These are phyloP conservation scores for Candolleomyces efflorescens DNA, from an alignment of 768 basidiomycete genomes.

Conservation along the genomic window DNA sequence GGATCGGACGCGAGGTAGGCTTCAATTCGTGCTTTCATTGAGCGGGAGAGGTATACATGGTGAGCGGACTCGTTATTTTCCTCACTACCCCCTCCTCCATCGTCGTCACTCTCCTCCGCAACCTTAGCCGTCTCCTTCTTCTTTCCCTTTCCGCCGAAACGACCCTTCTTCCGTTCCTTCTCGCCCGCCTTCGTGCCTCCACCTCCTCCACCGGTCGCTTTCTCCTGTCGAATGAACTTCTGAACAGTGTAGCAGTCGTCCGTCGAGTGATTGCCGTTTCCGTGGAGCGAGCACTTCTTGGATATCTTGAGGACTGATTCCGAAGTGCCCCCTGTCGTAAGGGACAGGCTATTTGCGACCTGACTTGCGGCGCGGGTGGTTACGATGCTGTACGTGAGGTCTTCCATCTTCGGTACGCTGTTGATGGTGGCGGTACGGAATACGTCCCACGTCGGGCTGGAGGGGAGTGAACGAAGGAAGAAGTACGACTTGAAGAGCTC, in stretches of 20 bases:
- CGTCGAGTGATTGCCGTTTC: not conserved
- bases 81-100: not conserved
- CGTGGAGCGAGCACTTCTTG: not conserved
- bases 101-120: not conserved
- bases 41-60: not conserved
- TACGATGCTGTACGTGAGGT: not conserved
- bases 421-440: not conserved
- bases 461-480: not conserved
- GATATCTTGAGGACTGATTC: not conserved
- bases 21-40: not conserved
- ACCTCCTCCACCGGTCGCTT: too few relatives aligned
- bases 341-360: not conserved
- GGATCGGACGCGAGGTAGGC: not conserved
- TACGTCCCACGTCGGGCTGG: not conserved
- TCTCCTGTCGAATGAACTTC: not conserved
- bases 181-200: too few relatives aligned
- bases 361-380: not conserved
- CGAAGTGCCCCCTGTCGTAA: not conserved
- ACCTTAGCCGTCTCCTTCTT: not conserved
- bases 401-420: not conserved
- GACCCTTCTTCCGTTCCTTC: too few relatives aligned
- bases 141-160: not conserved
- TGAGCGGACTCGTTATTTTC: not conserved
- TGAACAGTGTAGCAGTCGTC: not conserved
- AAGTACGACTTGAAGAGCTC: not conserved